Conservation (phyloP, 1,139 yeast genomes). For the Protomyces macrosporus region DNA sequence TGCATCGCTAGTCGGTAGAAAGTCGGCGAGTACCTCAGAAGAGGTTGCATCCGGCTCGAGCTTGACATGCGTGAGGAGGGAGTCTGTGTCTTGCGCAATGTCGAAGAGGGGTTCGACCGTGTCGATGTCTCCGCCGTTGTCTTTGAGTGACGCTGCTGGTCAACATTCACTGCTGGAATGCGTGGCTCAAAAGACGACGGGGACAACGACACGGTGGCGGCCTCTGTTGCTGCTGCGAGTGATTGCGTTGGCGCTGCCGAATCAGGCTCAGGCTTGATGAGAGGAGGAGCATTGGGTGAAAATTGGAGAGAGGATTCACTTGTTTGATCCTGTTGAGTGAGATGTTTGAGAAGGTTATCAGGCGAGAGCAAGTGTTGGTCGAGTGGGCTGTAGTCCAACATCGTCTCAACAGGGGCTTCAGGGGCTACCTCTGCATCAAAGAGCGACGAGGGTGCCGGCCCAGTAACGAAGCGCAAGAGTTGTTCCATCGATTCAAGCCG, state of each 20-base stretch:
- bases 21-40: slow-evolving; percentile 6
- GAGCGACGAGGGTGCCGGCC: too few species aligned
- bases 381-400: not conserved
- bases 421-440: not conserved
- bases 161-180: slow-evolving; percentile 26
- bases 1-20: slow-evolving; percentile 3
- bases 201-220: not conserved
- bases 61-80: slow-evolving; percentile 9
- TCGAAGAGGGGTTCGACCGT: not conserved
- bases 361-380: not conserved
- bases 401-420: not conserved
- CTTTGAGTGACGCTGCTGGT: slow-evolving; percentile 23
- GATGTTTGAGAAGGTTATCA: not conserved
- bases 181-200: slow-evolving; percentile 17
- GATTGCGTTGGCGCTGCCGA: not conserved
- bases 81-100: not conserved
- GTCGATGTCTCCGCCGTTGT: not conserved
- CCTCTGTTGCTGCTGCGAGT: not conserved
- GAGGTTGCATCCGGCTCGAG: slow-evolving; percentile 6
- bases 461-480: slow-evolving; percentile 1
- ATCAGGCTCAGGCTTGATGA: slow-evolving; percentile 2
- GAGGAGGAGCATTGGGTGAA: not conserved
- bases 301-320: not conserved
- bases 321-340: not conserved
- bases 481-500: slow-evolving; percentile 16